Base-by-base conservation (phyloP, 805 yeast genomes). In the Ogataea trehaloabstinens region DNA sequence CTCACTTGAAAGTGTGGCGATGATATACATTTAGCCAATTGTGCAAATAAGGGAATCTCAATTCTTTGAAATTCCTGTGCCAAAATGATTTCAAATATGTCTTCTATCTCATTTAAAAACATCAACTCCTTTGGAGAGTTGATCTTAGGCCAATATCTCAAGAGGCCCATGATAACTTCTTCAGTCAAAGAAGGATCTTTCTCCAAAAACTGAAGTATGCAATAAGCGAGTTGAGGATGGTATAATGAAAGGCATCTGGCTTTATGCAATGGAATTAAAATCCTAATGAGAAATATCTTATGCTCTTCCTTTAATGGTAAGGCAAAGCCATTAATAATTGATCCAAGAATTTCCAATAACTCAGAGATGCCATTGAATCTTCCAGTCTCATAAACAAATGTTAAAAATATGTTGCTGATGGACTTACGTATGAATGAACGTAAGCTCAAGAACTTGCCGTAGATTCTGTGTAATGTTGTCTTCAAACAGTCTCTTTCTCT, bases 1-100 rank as follows among this genome's bases (percentile, higher is more conserved):
- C 95, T 85, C 19, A 93, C 96, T 71, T 93, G 99, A 71, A 93
- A 95, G 67, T 93, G 98, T 19, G 96, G 87, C 2, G 95, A 85
- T 19, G 95, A 76, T 28, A 93, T 90, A 66, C 98, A 91, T 63
- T 85, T 88, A 35, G 96, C 85, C 48, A 93, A 73, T 66, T 93
- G 99, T 21, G 91, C 95, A 65, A 90, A 90, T 34, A 93, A 68
- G 3, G 98, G 98, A 2, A 89, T 85, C 64, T 90, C 95, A 48
- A 93, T 86, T 64, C 88, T 87, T 48, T 80, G 77, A 60, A 93
- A 93, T 64, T 93, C 98, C 41, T 76, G 70, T 11, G 97, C 95
- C 64, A 91, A 97, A 71, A 91, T 88, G 20, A 88, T 93, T 66
- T 93, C 99, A 59, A 90, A 87, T 4, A 93, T 90, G 60, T 93